Evolutionary conservation across 176 grass and related monocot genomes (phyloP), one percentile per base, ranked within the genome.

Genomic region (Hyparrhenia diplandra): DNA sequence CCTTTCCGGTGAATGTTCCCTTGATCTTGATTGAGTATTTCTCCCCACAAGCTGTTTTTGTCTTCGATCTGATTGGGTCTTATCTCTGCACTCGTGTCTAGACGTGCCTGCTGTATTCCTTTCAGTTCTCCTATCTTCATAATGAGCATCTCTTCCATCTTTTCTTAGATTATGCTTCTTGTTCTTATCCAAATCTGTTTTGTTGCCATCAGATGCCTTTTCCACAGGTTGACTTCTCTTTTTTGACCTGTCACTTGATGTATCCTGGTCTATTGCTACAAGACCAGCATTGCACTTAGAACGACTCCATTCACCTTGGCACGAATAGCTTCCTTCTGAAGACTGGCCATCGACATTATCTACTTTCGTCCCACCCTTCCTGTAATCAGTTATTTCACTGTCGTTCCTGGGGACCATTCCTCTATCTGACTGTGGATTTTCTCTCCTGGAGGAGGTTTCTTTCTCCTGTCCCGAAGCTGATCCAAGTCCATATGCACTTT

Each of bases 231-330:
- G 31, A 8, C 34, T 59, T 8, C 39, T 62, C 71, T 63, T 76
- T 87, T 17, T 51, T 13, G 31, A 87, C 60, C 43, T 82, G 36
- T 63, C 74, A 46, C 60, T 66, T 87, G 67, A 27, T 62, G 11
- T 49, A 82, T 76, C 35, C 23, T 68, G 67, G 28, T 60, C 71
- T 60, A 57, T 60, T 65, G 32, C 49, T 86, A 42, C 67, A 49
- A 10, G 30, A 64, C 71, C 67, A 34, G 68, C 51, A 29, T 20
- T 47, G 39, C 17, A n/a, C 47, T 59, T 69, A 27, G 42, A 73
- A 76, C 4, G 4, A 6, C 45, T 17, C 13, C 64, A 21, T 32
- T 79, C 60, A 6, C 49, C 34, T 67, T 72, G 43, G 24, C 43
- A 51, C 2, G 14, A 46, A 86, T 66, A 74, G 68, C 30, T 88